A percentile compares a stretch with the other conserved stretches of the same genome.
These are phyloP conservation scores for Paspalum vaginatum DNA, from an alignment of 176 grass and related monocot genomes.

Conservation along the genomic window DNA sequence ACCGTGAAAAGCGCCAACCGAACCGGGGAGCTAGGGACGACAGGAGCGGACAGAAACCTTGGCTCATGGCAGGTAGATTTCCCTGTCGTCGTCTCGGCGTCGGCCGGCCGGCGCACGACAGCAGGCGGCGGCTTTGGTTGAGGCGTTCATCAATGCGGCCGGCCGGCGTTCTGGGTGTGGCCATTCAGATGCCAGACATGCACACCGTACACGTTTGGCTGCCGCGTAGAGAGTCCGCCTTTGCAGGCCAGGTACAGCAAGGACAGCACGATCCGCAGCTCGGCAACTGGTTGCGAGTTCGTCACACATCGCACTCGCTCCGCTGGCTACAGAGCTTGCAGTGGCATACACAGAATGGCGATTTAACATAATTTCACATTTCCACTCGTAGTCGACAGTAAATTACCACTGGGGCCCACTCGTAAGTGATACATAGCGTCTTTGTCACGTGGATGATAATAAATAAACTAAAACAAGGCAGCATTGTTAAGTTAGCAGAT, in stretches of 20 bases:
- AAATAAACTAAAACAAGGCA: no score
- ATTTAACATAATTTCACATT: no score
- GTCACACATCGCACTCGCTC: no score
- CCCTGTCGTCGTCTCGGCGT: neutral
- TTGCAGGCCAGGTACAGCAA: neutral
- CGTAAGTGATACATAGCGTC: no score
- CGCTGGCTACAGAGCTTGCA: neutral
- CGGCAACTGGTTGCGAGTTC: neutral
- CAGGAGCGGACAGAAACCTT: neutral
- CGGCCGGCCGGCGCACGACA: no score
- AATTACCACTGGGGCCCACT: no score
- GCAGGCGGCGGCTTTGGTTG: no score
- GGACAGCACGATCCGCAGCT: neutral
- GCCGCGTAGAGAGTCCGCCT: neutral
- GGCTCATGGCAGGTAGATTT: neutral
- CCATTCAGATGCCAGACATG: neutral
- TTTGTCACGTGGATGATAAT: no score
- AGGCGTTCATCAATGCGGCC: neutral
- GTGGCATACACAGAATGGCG: no score
- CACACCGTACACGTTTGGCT: neutral
- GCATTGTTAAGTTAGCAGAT: no score
- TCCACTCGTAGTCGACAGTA: no score
- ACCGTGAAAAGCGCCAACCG: neutral
- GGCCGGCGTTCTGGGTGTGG: neutral
- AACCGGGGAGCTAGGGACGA: neutral